Conservation (phyloP, 2,329 filamentous ascomycete species). For the Trichophyton simii region DNA sequence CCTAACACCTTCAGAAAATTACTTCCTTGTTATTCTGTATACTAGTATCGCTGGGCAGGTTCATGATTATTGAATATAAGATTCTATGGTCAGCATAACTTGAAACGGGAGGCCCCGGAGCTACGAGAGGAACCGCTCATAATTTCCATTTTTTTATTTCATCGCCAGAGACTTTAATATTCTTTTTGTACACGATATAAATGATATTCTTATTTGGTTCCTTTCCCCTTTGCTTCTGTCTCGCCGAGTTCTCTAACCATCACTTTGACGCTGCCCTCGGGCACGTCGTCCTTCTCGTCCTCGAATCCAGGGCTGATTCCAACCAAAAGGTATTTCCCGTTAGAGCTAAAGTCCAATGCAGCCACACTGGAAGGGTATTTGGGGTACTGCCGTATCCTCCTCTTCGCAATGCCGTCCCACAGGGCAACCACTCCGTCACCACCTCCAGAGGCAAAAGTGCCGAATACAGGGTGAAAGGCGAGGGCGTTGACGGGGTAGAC, state of each 20-base stretch:
- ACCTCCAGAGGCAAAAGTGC: constrained; percentile 79
- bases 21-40: too few species aligned
- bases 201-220: constrained; percentile 43
- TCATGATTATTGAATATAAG: too few species aligned
- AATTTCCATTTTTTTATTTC: too few species aligned
- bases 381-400: constrained; percentile 79
- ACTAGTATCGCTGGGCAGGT: too few species aligned
- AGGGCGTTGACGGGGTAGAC: constrained; percentile 88
- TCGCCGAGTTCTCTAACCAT: constrained; percentile 74
- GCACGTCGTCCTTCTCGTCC: constrained; percentile 58
- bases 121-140: too few species aligned
- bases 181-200: not conserved
- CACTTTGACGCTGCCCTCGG: constrained; percentile 60
- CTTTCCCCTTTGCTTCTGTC: constrained; percentile 78
- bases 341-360: constrained; percentile 60
- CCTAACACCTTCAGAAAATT: too few species aligned
- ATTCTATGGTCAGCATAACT: too few species aligned
- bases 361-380: constrained; percentile 69
- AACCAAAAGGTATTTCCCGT: constrained; percentile 67
- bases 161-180: too few species aligned
- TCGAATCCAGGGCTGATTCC: constrained; percentile 80
- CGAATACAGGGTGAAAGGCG: constrained; percentile 68
- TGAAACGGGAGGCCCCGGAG: too few species aligned
- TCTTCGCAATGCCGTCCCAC: constrained; percentile 86
- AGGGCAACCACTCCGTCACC: constrained; percentile 85